Evolutionary conservation across 495 filamentous ascomycete species (phyloP).

Genomic region (Cairneyella variabilis): DNA sequence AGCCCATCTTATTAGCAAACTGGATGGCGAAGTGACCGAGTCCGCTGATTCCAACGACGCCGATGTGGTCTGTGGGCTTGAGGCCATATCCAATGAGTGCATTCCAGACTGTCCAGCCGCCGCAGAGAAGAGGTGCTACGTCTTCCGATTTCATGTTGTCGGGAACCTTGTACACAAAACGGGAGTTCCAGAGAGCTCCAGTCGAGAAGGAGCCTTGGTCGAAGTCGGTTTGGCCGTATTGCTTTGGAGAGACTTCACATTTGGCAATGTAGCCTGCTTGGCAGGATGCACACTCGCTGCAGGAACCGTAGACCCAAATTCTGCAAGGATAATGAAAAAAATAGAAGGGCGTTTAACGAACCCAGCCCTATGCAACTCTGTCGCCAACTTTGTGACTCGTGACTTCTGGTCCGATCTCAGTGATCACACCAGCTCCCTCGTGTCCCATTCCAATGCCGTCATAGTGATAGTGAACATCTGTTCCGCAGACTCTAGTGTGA

Average conservation of each 20-base stretch:
- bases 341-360: background rate
- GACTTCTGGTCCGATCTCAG: background rate
- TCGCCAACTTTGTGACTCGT: background rate
- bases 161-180: slow-evolving; percentile 50
- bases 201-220: slow-evolving; percentile 50
- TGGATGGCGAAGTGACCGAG: slow-evolving; percentile 60
- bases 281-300: too few relatives aligned
- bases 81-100: slow-evolving; percentile 39
- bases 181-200: slow-evolving; percentile 47
- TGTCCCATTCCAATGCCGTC: background rate
- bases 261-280: too few relatives aligned
- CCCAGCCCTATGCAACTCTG: background rate
- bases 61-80: slow-evolving; percentile 46
- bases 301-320: too few relatives aligned
- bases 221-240: slow-evolving; percentile 24
- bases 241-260: too few relatives aligned
- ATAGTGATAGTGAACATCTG: background rate
- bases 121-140: slow-evolving; percentile 49
- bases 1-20: slow-evolving; percentile 55
- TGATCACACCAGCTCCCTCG: background rate
- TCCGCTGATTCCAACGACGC: slow-evolving; percentile 56
- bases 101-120: slow-evolving; percentile 45
- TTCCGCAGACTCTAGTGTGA: background rate
- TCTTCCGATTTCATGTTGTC: slow-evolving; percentile 40
- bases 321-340: too few relatives aligned